Evolutionary conservation across 495 filamentous ascomycete species (phyloP).

Genomic region (Podospora bellae-mahoneyi): DNA sequence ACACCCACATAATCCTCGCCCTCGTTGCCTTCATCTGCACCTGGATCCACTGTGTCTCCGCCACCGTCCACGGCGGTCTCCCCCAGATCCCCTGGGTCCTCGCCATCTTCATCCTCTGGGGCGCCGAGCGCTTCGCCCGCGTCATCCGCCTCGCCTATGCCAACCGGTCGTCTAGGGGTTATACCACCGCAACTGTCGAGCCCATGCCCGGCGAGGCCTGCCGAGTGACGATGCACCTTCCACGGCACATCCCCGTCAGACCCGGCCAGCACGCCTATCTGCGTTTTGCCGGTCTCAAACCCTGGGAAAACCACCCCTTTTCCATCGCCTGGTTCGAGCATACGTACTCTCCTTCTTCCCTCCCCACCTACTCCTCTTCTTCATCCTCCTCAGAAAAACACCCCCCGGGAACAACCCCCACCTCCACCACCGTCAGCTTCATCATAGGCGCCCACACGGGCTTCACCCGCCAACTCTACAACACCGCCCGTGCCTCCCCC

Average conservation of each 20-base stretch:
- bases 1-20: constrained; percentile 71
- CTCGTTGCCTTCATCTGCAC: constrained; percentile 57
- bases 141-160: constrained; percentile 65
- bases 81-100: constrained; percentile 65
- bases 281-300: constrained; percentile 69
- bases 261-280: constrained; percentile 90
- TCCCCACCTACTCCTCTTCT: constrained; percentile 27
- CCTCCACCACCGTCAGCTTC: constrained; percentile 51
- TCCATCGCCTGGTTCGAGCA: constrained; percentile 78
- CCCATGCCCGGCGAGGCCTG: constrained; percentile 76
- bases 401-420: constrained; percentile 23
- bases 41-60: constrained; percentile 64
- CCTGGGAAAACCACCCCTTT: constrained; percentile 90
- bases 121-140: constrained; percentile 67
- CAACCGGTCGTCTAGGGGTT: constrained; percentile 58
- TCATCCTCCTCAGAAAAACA: constrained; percentile 32
- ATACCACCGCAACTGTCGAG: constrained; percentile 70
- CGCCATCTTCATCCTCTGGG: constrained; percentile 70
- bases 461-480: constrained; percentile 79
- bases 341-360: constrained; percentile 25
- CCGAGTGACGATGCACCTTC: constrained; percentile 76
- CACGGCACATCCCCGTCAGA: constrained; percentile 69
- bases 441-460: constrained; percentile 82
- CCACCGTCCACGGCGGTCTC: constrained; percentile 45
- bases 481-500: constrained; percentile 33